phyloP scores from a whole-genome alignment of 495 filamentous ascomycete genomes.

The Trypethelium eluteriae region DNA sequence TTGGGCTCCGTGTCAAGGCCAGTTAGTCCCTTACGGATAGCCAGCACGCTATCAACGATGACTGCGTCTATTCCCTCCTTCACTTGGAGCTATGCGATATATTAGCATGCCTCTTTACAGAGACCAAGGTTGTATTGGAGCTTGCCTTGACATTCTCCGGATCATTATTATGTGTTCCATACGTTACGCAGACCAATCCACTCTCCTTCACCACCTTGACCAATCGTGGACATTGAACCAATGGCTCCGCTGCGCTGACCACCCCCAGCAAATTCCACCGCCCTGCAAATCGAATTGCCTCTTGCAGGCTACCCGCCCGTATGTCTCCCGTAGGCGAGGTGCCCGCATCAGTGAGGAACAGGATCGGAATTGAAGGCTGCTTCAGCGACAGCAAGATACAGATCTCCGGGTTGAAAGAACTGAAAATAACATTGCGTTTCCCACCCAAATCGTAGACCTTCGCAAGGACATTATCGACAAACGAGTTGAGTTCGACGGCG shows the following conservation, averaged over 20 bases:
- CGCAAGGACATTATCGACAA: conserved; percentile 83
- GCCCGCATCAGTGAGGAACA: conserved; percentile 90
- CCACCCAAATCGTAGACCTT: conserved; percentile 74
- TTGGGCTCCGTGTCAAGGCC: conserved; percentile 18
- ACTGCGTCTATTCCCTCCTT: conserved; percentile 94
- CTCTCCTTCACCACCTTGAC: conserved; percentile 94
- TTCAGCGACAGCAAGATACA: conserved; percentile 92
- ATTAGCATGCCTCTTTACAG: conserved; percentile 37
- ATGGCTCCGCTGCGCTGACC: conserved; percentile 72
- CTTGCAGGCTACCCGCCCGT: conserved; percentile 84
- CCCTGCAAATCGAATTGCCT: conserved; percentile 87
- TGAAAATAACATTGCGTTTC: conserved; percentile 84
- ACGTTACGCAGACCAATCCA: conserved; percentile 92
- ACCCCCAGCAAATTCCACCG: conserved; percentile 92
- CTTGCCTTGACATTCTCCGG: conserved; percentile 72
- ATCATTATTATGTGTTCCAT: conserved; percentile 83
- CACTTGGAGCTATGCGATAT: conserved; percentile 54
- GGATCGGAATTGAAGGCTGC: conserved; percentile 86
- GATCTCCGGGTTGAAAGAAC: conserved; percentile 92
- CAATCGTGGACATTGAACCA: conserved; percentile 80
- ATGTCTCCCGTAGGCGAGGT: conserved; percentile 72
- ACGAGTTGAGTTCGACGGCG: conserved; percentile 92
- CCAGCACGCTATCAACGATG: conserved; percentile 87
- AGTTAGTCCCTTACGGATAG: conserved; percentile 67
- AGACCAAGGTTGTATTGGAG: conserved; percentile 13